phyloP scores from a whole-genome alignment of 2,329 filamentous ascomycete species.

The Aureobasidium sp. region DNA sequence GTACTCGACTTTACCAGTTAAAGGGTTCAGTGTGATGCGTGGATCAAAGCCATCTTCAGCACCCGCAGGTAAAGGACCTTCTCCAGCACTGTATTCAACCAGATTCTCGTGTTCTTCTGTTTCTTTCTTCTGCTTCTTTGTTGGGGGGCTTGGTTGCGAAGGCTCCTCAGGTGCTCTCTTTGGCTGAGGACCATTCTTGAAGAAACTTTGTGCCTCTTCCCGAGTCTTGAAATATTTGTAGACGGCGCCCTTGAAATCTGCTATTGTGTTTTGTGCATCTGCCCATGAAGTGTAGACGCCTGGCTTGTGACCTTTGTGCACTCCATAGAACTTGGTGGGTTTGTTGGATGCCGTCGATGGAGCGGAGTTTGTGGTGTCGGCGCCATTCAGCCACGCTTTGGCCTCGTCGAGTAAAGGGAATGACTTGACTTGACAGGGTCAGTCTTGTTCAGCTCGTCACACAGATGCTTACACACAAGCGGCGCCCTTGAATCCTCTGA shows the following conservation, averaged over 20 bases:
- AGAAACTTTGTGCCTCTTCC: conserved; percentile 71
- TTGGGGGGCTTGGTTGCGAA: conserved; percentile 21
- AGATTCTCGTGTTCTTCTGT: conserved; percentile 24
- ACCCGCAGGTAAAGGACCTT: conserved; percentile 48
- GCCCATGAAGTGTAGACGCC: conserved; percentile 62
- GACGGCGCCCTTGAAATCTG: conserved; percentile 60
- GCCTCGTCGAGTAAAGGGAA: conserved; percentile 69
- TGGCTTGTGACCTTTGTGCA: conserved; percentile 50
- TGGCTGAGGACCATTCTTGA: conserved; percentile 38
- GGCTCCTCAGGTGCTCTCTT: conserved; percentile 18
- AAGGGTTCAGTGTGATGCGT: conserved; percentile 47
- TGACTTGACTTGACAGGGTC: conserved; percentile 60
- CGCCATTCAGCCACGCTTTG: conserved; percentile 64
- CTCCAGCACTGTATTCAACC: conserved; percentile 43
- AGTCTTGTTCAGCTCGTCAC: neutral
- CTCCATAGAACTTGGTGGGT: conserved; percentile 51
- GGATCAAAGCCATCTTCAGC: conserved; percentile 57
- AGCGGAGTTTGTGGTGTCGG: conserved; percentile 25
- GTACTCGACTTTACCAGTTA: conserved; percentile 48
- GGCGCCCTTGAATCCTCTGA: conserved; percentile 50
- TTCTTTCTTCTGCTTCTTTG: conserved; percentile 34
- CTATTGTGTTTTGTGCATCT: conserved; percentile 65
- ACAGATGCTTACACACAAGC: conserved; percentile 26
- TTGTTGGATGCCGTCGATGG: conserved; percentile 22
- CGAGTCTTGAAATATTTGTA: conserved; percentile 43